Evolutionary conservation across 495 filamentous ascomycete species (phyloP).

Genomic region (Trichoderma reesei): DNA sequence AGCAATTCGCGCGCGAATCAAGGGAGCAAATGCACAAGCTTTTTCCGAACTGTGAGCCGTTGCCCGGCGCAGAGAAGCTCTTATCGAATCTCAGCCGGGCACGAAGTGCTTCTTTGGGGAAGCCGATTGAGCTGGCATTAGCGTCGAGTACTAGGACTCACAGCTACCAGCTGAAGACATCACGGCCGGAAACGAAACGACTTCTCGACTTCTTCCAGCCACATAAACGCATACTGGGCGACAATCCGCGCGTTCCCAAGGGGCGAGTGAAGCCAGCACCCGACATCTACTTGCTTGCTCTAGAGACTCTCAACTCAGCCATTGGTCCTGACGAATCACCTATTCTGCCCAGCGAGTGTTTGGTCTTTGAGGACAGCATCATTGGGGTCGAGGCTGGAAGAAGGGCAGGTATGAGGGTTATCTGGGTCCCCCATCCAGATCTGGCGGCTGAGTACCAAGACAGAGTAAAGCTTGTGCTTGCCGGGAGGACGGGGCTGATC

Average conservation of each 20-base stretch:
- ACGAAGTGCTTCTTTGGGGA: slow-evolving; percentile 11
- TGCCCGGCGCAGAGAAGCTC: slow-evolving; percentile 62
- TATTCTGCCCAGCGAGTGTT: slow-evolving; percentile 57
- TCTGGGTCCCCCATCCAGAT: slow-evolving; percentile 76
- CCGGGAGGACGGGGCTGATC: slow-evolving; percentile 57
- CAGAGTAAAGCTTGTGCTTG: slow-evolving; percentile 64
- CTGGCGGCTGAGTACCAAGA: slow-evolving; percentile 56
- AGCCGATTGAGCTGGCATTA: slow-evolving; percentile 19
- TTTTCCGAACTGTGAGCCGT: slow-evolving; percentile 57
- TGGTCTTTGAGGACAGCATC: slow-evolving; percentile 87
- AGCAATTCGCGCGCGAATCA: slow-evolving; percentile 48
- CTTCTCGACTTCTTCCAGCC: slow-evolving; percentile 20
- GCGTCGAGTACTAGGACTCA: slow-evolving; percentile 20
- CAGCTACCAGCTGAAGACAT: slow-evolving; percentile 21
- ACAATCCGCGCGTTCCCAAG: slow-evolving; percentile 59
- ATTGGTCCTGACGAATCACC: slow-evolving; percentile 26
- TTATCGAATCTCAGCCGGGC: slow-evolving; percentile 35
- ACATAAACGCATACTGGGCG: slow-evolving; percentile 56
- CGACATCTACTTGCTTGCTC: slow-evolving; percentile 75
- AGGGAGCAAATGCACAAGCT: slow-evolving; percentile 45
- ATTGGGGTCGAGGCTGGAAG: slow-evolving; percentile 75
- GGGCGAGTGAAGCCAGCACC: slow-evolving; percentile 78
- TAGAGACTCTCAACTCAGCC: slow-evolving; percentile 59
- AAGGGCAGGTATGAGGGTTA: slow-evolving; percentile 77
- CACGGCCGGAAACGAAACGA: slow-evolving; percentile 15